Conservation (phyloP, 2,329 filamentous ascomycete genomes). For the Metarhizium album region DNA sequence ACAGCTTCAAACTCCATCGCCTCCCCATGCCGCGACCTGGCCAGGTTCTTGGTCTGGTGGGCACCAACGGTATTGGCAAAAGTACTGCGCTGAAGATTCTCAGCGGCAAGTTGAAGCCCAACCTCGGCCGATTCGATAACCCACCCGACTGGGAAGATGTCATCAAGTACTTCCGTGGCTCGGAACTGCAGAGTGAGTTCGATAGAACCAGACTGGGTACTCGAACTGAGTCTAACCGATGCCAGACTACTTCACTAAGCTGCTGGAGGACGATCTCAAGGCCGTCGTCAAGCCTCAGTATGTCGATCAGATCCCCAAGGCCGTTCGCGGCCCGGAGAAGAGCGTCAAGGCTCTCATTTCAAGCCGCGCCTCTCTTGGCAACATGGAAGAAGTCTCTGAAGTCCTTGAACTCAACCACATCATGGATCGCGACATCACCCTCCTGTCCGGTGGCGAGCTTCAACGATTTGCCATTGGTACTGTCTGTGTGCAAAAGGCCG, state of each 20-base stretch:
- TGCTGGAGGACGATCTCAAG: constrained; percentile 93
- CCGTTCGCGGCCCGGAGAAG: constrained; percentile 73
- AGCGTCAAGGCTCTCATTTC: constrained; percentile 70
- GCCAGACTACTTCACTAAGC: constrained; percentile 90
- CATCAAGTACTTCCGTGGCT: constrained; percentile 94
- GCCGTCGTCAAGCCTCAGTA: constrained; percentile 98
- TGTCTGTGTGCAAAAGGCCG: constrained; percentile 89
- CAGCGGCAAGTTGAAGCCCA: constrained; percentile 96
- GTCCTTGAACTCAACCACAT: constrained; percentile 82
- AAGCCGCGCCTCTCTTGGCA: constrained; percentile 63
- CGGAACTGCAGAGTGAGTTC: constrained; percentile 80
- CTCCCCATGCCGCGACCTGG: constrained; percentile 92
- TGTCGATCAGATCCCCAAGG: constrained; percentile 94
- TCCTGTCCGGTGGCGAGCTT: constrained; percentile 92
- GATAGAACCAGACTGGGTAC: constrained; percentile 3
- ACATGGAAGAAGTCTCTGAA: constrained; percentile 72
- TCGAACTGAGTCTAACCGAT: neutral
- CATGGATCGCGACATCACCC: constrained; percentile 78
- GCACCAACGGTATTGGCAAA: constrained; percentile 99
- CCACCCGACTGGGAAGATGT: constrained; percentile 99
- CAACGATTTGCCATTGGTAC: constrained; percentile 96
- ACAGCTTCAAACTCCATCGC: constrained; percentile 98
- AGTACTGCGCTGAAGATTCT: constrained; percentile 99
- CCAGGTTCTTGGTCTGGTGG: constrained; percentile 90
- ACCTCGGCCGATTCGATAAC: constrained; percentile 88